phyloP scores from a whole-genome alignment of 2,329 filamentous ascomycete species.

The Ophiostoma sp. region DNA sequence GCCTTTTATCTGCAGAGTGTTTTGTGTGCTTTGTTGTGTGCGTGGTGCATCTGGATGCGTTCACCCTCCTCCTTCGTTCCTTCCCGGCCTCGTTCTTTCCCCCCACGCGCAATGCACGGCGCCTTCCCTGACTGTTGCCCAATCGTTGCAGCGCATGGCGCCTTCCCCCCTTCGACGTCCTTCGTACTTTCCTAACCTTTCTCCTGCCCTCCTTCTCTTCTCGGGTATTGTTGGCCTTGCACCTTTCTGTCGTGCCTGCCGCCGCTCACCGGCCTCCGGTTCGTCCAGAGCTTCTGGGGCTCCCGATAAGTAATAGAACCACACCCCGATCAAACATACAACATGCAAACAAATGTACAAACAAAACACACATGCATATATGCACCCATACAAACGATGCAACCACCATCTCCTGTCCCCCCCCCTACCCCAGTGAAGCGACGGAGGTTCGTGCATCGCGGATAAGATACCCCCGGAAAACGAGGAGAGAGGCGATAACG shows the following conservation, averaged over 20 bases:
- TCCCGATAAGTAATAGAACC: background rate
- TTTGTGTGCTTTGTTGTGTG: background rate
- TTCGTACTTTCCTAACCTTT: background rate
- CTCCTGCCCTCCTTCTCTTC: background rate
- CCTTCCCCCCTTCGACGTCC: background rate
- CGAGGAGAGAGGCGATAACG: background rate
- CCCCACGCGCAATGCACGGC: constrained; percentile 13
- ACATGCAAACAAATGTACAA: background rate
- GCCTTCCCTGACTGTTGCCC: constrained; percentile 8
- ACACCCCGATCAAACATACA: background rate
- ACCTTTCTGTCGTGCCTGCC: background rate
- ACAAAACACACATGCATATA: background rate
- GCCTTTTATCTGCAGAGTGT: background rate
- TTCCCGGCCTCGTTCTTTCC: background rate
- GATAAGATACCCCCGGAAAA: background rate
- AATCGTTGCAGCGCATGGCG: constrained; percentile 9
- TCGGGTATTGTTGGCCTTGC: background rate
- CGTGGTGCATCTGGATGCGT: background rate
- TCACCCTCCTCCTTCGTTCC: constrained; percentile 11
- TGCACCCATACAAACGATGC: background rate
- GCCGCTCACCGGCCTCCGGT: constrained; percentile 10
- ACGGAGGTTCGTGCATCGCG: constrained; percentile 3
- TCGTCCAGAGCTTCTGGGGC: background rate
- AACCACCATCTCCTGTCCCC: background rate
- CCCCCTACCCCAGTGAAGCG: background rate